phyloP scores from a whole-genome alignment of 1,139 yeast species.

The Magnusiomyces fungicola region DNA sequence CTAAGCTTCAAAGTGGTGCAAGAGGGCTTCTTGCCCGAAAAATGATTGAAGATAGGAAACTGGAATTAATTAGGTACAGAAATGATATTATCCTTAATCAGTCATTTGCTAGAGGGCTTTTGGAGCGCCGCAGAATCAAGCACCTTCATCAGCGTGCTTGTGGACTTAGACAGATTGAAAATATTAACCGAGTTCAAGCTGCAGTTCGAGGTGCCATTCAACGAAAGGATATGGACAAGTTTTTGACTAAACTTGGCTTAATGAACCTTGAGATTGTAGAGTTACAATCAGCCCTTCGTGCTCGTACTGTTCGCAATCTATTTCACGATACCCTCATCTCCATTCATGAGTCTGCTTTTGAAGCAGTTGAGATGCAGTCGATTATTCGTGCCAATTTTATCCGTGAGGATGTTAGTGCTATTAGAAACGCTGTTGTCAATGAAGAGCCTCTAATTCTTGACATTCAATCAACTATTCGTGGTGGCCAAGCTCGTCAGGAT shows the following conservation, averaged over 20 bases:
- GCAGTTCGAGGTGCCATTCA: conserved; percentile 40
- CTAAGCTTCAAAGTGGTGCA: conserved; percentile 28
- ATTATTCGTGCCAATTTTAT: conserved; percentile 40
- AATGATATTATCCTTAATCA: conserved; percentile 36
- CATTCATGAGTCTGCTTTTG: conserved; percentile 5
- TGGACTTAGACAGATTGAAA: conserved; percentile 38
- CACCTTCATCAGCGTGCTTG: conserved; percentile 44
- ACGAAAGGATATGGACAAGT: conserved; percentile 35
- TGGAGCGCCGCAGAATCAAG: conserved; percentile 44
- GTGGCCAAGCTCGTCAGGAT: conserved; percentile 23
- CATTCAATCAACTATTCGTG: conserved; percentile 28
- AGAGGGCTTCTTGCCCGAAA: conserved; percentile 30
- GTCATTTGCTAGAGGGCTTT: conserved; percentile 37
- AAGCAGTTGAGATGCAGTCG: conserved; percentile 37
- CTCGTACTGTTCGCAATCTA: conserved; percentile 59
- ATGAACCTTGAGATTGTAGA: conserved; percentile 52
- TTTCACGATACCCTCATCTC: conserved; percentile 36
- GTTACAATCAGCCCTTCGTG: conserved; percentile 68
- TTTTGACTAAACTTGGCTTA: conserved; percentile 45
- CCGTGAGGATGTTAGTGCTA: conserved; percentile 4
- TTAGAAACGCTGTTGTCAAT: conserved; percentile 1
- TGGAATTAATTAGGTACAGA: conserved; percentile 10
- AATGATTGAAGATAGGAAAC: conserved; percentile 12
- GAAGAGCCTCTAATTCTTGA: conserved; percentile 9
- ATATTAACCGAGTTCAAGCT: conserved; percentile 44